A percentile compares a stretch with the other conserved stretches of the same genome.
Evolutionary conservation across 495 filamentous ascomycete species (phyloP).

Genomic region (Letharia lupina): DNA sequence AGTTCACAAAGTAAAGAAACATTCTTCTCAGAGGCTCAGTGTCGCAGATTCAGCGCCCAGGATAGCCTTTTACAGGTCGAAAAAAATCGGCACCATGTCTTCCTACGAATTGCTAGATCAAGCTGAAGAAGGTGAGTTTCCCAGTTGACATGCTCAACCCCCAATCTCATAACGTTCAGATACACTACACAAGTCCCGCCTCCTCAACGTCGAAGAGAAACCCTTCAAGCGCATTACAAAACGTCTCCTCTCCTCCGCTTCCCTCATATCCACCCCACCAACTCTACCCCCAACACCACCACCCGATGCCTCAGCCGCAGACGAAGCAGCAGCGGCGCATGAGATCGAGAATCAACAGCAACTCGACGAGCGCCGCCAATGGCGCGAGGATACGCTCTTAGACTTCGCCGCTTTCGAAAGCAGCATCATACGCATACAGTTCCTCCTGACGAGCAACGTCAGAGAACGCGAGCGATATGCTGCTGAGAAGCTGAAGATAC

Average conservation of each 20-base stretch:
- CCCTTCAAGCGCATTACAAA: constrained; percentile 86
- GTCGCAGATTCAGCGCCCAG: background rate
- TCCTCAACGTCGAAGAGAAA: constrained; percentile 85
- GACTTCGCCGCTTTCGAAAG: constrained; percentile 89
- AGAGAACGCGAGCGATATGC: constrained; percentile 82
- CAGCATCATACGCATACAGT: constrained; percentile 79
- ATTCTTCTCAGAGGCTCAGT: background rate
- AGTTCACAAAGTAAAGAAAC: background rate
- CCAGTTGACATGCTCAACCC: constrained; percentile 7
- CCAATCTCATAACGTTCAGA: constrained; percentile 38
- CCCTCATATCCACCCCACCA: constrained; percentile 45
- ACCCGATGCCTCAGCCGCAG: constrained; percentile 50
- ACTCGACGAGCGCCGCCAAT: constrained; percentile 47
- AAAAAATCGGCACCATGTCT: constrained; percentile 30
- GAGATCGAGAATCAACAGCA: constrained; percentile 39
- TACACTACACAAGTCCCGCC: constrained; percentile 81
- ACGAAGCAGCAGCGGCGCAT: constrained; percentile 32
- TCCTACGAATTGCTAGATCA: constrained; percentile 43
- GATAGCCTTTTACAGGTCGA: background rate
- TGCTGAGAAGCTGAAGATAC: constrained; percentile 67
- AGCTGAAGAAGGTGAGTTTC: constrained; percentile 43
- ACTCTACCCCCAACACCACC: constrained; percentile 61
- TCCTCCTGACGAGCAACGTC: constrained; percentile 72
- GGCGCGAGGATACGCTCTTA: constrained; percentile 73
- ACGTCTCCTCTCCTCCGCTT: constrained; percentile 59